Conservation (phyloP, 2,329 filamentous ascomycete genomes). For the Diaporthe eres region DNA sequence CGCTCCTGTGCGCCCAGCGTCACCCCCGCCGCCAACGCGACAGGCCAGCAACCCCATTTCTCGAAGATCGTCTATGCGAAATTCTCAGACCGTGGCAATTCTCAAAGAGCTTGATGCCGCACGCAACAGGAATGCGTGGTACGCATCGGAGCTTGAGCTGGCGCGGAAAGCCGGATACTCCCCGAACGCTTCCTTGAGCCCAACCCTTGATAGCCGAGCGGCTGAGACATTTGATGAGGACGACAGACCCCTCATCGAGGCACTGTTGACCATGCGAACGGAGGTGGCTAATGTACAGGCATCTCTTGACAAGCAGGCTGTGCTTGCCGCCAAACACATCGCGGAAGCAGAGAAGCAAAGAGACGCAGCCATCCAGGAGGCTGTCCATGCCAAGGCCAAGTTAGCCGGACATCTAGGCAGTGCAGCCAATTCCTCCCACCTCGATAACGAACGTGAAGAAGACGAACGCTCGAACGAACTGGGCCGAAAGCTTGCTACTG, state of each 20-base stretch:
- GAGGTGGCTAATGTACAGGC: slow-evolving; percentile 92
- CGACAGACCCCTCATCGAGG: slow-evolving; percentile 92
- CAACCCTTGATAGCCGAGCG: slow-evolving; percentile 81
- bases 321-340: slow-evolving; percentile 88
- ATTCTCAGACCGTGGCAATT: slow-evolving; percentile 79
- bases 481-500: slow-evolving; percentile 84
- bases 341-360: slow-evolving; percentile 95
- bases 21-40: slow-evolving; percentile 71
- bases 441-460: slow-evolving; percentile 72
- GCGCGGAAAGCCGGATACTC: slow-evolving; percentile 92
- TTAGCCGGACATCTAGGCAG: slow-evolving; percentile 83
- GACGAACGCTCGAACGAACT: slow-evolving; percentile 81
- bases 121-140: slow-evolving; percentile 94
- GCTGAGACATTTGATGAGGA: slow-evolving; percentile 90
- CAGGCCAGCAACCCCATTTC: slow-evolving; percentile 71
- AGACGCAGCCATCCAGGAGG: slow-evolving; percentile 94
- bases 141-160: slow-evolving; percentile 92
- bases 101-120: slow-evolving; percentile 88
- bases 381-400: slow-evolving; percentile 94
- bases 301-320: slow-evolving; percentile 89
- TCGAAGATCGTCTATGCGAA: slow-evolving; percentile 71
- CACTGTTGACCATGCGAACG: slow-evolving; percentile 89
- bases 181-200: slow-evolving; percentile 77
- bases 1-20: slow-evolving; percentile 59
- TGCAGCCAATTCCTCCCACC: slow-evolving; percentile 70